Evolutionary conservation across 2,329 filamentous ascomycete species (phyloP).

Genomic region (Macrophomina tecta): DNA sequence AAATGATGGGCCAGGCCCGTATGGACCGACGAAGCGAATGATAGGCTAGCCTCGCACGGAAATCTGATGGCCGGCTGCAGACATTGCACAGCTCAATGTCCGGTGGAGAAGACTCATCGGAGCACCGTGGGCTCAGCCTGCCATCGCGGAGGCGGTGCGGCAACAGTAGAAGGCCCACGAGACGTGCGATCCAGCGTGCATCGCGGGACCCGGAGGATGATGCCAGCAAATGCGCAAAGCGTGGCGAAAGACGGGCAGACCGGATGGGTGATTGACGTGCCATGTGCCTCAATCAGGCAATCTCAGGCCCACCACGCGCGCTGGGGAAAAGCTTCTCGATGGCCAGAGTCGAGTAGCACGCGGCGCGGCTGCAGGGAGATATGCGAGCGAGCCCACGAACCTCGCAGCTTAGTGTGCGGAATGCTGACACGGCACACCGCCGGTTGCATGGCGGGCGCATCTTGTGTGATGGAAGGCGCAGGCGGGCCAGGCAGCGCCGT

Average conservation of each 20-base stretch:
- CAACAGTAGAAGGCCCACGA: background rate
- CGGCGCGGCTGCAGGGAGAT: background rate
- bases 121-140: background rate
- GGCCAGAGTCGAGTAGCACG: background rate
- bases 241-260: background rate
- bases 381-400: slow-evolving; percentile 2
- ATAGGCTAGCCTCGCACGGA: slow-evolving; percentile 13
- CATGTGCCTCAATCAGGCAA: background rate
- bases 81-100: background rate
- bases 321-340: background rate
- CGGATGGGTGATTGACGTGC: background rate
- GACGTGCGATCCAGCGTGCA: background rate
- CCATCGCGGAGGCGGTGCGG: too few species aligned
- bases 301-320: slow-evolving; percentile 7
- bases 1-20: background rate
- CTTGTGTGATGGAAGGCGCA: background rate
- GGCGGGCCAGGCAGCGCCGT: background rate
- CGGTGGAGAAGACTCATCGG: background rate
- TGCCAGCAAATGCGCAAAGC: background rate
- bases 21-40: slow-evolving; percentile 20
- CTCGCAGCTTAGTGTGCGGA: background rate
- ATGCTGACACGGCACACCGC: slow-evolving; percentile 15
- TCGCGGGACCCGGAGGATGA: background rate
- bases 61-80: slow-evolving; percentile 22
- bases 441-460: background rate